A percentile compares a stretch with the other conserved stretches of the same genome.
These are phyloP conservation scores for Choiromyces venosus DNA, from an alignment of 495 filamentous ascomycete genomes.

Conservation along the genomic window DNA sequence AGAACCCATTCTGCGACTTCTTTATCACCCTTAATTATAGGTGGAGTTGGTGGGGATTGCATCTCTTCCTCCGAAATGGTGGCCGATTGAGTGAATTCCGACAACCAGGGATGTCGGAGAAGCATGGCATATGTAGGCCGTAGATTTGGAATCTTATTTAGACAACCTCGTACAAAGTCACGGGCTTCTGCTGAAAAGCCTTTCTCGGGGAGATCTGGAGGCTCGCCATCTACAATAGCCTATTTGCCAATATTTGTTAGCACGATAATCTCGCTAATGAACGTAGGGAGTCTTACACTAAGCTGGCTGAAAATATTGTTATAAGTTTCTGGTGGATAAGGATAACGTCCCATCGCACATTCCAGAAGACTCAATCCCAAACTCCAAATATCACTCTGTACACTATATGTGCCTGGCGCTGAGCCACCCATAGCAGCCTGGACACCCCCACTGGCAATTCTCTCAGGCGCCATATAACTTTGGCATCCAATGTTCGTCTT, in stretches of 20 bases:
- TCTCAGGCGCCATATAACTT: slow-evolving; percentile 98
- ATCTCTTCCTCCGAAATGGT: slow-evolving; percentile 66
- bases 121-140: slow-evolving; percentile 87
- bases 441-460: slow-evolving; percentile 80
- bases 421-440: slow-evolving; percentile 61
- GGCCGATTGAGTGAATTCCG: slow-evolving; percentile 70
- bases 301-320: slow-evolving; percentile 98
- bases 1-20: slow-evolving; percentile 84
- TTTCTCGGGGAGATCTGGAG: slow-evolving; percentile 72
- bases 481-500: slow-evolving; percentile 99
- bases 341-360: slow-evolving; percentile 90
- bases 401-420: slow-evolving; percentile 75
- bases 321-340: slow-evolving; percentile 96
- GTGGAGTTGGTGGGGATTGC: slow-evolving; percentile 11
- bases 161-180: slow-evolving; percentile 80
- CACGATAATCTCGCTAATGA: background rate
- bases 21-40: slow-evolving; percentile 54
- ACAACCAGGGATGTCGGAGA: slow-evolving; percentile 81
- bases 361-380: slow-evolving; percentile 92
- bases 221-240: slow-evolving; percentile 96
- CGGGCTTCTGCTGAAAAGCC: slow-evolving; percentile 73
- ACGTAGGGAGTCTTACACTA: slow-evolving; percentile 61
- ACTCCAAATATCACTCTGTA: slow-evolving; percentile 97
- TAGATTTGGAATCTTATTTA: slow-evolving; percentile 86
- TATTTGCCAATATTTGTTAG: slow-evolving; percentile 43